Evolutionary conservation across 306 rosid species (phyloP).

Genomic region (Cucumis hystrix): DNA sequence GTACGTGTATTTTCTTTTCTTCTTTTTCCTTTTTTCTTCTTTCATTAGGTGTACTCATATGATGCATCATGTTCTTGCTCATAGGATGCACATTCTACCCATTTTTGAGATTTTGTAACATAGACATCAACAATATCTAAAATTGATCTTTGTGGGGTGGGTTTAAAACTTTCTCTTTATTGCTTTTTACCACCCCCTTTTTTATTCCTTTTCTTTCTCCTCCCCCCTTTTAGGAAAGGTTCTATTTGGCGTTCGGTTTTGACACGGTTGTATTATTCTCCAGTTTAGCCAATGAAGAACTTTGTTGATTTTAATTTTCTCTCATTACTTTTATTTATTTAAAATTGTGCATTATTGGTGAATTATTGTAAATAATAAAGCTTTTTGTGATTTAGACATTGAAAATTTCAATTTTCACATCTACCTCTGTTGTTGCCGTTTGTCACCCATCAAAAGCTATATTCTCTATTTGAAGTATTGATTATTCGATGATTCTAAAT

Average conservation of each 20-base stretch:
- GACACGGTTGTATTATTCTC: neutral
- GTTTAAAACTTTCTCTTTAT: neutral
- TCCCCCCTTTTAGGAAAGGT: neutral
- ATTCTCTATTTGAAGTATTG: neutral
- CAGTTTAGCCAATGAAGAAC: neutral
- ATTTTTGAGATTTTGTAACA: constrained; percentile 1
- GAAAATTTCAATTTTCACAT: neutral
- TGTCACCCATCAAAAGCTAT: neutral
- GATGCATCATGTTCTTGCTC: neutral
- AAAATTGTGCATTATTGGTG: no score
- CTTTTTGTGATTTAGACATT: no score
- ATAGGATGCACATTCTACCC: neutral
- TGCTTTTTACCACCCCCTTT: neutral
- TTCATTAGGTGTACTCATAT: neutral
- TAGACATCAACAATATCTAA: neutral
- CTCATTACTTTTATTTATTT: no score
- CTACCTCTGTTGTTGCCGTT: neutral
- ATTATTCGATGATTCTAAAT: neutral
- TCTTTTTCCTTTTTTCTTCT: neutral
- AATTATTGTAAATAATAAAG: no score
- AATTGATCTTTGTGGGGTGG: neutral
- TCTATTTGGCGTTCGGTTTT: neutral
- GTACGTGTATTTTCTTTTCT: neutral
- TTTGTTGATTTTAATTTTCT: no score
- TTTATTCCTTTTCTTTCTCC: neutral